Evolutionary conservation across 441 rosid species (phyloP).

Genomic region (Melastoma candidum): DNA sequence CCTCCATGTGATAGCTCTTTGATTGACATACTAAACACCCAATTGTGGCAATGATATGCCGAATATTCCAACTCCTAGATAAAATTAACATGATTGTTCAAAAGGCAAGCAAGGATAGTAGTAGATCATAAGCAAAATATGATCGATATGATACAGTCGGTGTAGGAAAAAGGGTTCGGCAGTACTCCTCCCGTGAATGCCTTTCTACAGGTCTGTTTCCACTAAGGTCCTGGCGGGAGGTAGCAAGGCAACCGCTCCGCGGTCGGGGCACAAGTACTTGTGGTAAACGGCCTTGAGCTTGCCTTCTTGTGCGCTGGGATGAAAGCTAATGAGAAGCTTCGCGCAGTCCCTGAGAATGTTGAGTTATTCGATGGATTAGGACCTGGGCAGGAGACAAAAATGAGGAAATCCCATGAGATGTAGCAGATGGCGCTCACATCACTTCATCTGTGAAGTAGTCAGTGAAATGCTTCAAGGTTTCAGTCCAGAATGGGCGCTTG

Average conservation of each 20-base stretch:
- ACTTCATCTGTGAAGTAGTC: slow-evolving; percentile 41
- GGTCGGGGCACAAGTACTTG: slow-evolving; percentile 32
- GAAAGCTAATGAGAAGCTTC: slow-evolving; percentile 26
- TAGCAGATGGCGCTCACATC: slow-evolving; percentile 16
- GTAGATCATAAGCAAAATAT: too few species aligned
- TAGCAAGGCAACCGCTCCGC: slow-evolving; percentile 36
- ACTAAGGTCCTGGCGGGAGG: slow-evolving; percentile 27
- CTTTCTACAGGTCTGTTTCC: slow-evolving; percentile 21
- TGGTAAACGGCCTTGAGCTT: slow-evolving; percentile 29
- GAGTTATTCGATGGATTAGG: not conserved
- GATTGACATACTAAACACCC: too few species aligned
- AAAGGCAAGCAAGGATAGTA: too few species aligned
- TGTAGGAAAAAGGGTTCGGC: too few species aligned
- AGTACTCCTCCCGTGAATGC: too few species aligned
- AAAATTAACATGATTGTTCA: too few species aligned
- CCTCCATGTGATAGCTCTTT: too few species aligned
- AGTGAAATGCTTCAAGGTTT: slow-evolving; percentile 42
- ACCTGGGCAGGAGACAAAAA: not conserved
- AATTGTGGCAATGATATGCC: too few species aligned
- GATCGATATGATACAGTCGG: too few species aligned
- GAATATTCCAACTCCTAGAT: too few species aligned
- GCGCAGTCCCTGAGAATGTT: slow-evolving; percentile 27
- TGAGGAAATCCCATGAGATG: not conserved
- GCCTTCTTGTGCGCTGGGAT: slow-evolving; percentile 28
- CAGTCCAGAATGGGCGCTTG: slow-evolving; percentile 36